Base-by-base conservation (phyloP, 441 rosid genomes). In the Populus hybrid region DNA sequence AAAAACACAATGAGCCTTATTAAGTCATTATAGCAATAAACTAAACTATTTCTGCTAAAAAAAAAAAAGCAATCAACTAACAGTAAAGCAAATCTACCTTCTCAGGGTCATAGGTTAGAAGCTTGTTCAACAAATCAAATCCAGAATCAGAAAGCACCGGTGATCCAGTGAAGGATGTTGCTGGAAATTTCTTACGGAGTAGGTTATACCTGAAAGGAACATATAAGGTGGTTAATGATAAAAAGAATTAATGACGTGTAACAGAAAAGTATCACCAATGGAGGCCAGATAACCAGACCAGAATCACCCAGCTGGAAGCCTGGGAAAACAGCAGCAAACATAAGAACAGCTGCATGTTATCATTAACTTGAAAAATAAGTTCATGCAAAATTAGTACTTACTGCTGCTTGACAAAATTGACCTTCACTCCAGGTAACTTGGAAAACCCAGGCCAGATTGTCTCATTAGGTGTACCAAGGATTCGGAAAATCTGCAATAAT, bases 331-430 rank as follows among this genome's bases (percentile, higher is more conserved):
- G 89, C 80, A 84, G 71, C 84, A 88, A 84, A 77, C 78, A 89
- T 86, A 84, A 88, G 90, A 84, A 86, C 71, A 76, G 61, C 82
- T 80, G 77, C 79, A 82, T 74, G 69, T 80, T 69, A 71, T 33
- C 61, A 9, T 74, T 79, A 82, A 79, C 78, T 77, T 72, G 63
- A 69, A 71, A 50, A 71, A 59, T 74, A 75, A 72, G 75, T 71
- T 26, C 31, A 79, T 36, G 73, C 80, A 80, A 70, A 73, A 20
- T 59, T 33, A 79, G 77, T 69, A 87, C 99, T 90, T 86, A 96
- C 99, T 92, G 98, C 78, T 96, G 99, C 93, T 94, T 92, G 76
- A 94, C 95, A 80, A 94, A 94, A 86, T 96, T 94, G 90, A 94
- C 94, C 91, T 92, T 96, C 70, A 94, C 98, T 72, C 98, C 97